Evolutionary conservation across 1,139 yeast species (phyloP), one percentile per base, ranked within the genome.

Genomic region (Taphrina confusa): DNA sequence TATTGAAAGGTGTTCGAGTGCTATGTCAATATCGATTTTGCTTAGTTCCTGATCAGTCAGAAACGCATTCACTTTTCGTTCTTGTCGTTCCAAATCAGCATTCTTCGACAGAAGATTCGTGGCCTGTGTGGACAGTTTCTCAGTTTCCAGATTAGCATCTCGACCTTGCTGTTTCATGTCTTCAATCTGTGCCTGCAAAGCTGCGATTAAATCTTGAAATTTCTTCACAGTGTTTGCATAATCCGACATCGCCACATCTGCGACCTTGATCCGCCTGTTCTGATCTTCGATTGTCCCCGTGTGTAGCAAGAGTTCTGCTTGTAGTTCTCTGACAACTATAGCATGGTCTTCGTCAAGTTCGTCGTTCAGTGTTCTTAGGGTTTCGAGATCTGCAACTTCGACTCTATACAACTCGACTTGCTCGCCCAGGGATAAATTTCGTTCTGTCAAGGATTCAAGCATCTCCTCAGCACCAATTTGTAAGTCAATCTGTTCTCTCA

Each of bases 341-440:
- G 71, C 63, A 63, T 82, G 87, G 52, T 75, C 76, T 12, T 76
- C 79, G 63, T 86, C 92, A n/a, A 87, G 73, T 64, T 84, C 84
- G 59, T 76, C 80, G 62, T 83, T 85, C 16, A 87, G 71, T 46
- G 78, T 82, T 62, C 80, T 82, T 22, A 86, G 70, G 60, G 83
- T 83, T 56, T 80, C 83, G 39, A 85, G 73, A 62, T 87, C 90
- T 3, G 75, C 75, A 1, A 85, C 73, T 0, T 81, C 76, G 9
- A 60, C 68, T 46, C 57, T 33, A 39, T 83, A 71, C 16, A 69
- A 69, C 1, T 68, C 68, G 14, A 82, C 73, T 55, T 78, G 73
- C 22, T 71, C 74, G 9, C 68, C 69, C 22, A 84, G 72, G 20
- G 72, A 76, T 12, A 80, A 73, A 65, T 85, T 86, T 64, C 83